Evolutionary conservation across 2,329 filamentous ascomycete genomes (phyloP), one percentile per base, ranked within the genome.

Genomic region (Diplodia intermedia): DNA sequence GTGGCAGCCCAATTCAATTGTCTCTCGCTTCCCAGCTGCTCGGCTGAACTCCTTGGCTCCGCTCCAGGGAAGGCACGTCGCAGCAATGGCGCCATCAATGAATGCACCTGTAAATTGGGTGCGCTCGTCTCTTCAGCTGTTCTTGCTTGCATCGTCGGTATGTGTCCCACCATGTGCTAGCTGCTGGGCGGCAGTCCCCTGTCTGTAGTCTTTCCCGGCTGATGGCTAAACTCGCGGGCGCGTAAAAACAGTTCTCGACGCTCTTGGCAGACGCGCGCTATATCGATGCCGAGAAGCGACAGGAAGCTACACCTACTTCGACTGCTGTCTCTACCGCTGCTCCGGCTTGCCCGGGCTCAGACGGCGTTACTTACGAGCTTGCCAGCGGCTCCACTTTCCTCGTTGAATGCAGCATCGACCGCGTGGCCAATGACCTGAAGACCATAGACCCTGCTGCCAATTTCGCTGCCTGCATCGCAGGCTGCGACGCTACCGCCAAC

Each of bases 401-500:
- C n/a, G 49, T 69, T 38, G 38, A 53, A 29, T 69, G 68, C 52
- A 31, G 50, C 20, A 15, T 49, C 5, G 68, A 68, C 23, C 29
- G 26, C 29, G 47, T 57, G 14, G 68, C 66, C 33, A 53, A 57
- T 54, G 68, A 69, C 33, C 18, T 68, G 26, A 38, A 55, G 9
- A 52, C 69, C 8, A 68, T 70, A 15, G 71, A 69, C 47, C 69
- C 70, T 20, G 60, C 18, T n/a, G 69, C 61, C 49, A 68, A 69
- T 15, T 73, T 72, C 38, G 69, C 69, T 18, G 61, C 57, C 20
- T 75, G 74, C 49, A 63, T 75, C 43, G 54, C 65, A 6, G 68
- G 69, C 29, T 75, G 74, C 60, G 68, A 69, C 31, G 66, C 62
- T 7, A 71, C 68, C 20, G 18, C 62, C 20, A 68, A 69, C 20